phyloP scores from a whole-genome alignment of 2,329 filamentous ascomycete genomes.

The Ascochyta koolunga region DNA sequence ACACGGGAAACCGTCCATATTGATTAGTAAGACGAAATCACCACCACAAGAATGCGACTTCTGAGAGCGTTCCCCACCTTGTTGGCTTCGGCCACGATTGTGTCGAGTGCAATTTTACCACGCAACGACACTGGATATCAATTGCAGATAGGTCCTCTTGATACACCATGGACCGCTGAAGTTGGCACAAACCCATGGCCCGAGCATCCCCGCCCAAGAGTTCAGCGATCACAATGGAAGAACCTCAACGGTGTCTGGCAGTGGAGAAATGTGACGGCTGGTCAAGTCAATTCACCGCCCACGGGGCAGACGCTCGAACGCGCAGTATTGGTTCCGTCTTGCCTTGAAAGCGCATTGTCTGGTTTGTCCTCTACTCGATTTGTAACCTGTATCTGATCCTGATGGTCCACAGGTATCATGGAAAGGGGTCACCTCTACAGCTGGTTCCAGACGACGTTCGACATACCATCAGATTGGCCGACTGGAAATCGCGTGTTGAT shows the following conservation, averaged over 20 bases:
- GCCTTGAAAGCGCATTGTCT: conserved; percentile 60
- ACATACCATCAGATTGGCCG: conserved; percentile 56
- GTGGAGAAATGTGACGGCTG: conserved; percentile 52
- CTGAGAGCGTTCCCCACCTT: neutral
- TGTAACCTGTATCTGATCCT: conserved; percentile 33
- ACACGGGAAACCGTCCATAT: neutral
- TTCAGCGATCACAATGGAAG: conserved; percentile 61
- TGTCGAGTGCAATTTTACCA: neutral
- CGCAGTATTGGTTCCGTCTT: conserved; percentile 60
- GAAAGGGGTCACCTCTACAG: conserved; percentile 48
- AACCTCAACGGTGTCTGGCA: conserved; percentile 66
- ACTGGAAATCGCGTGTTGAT: conserved; percentile 53
- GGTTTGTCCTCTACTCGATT: conserved; percentile 41
- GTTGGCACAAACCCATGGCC: conserved; percentile 63
- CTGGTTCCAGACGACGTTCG: conserved; percentile 60
- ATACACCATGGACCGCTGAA: conserved; percentile 58
- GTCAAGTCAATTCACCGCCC: conserved; percentile 52
- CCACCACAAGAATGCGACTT: neutral
- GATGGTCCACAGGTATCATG: conserved; percentile 48
- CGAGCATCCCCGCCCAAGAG: conserved; percentile 63
- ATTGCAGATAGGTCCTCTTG: conserved; percentile 35
- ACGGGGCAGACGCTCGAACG: conserved; percentile 51
- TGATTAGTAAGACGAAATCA: neutral
- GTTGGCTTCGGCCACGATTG: conserved; percentile 3
- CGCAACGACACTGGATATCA: conserved; percentile 43